These are phyloP conservation scores for Cercospora sp. DNA, from an alignment of 2,329 filamentous ascomycete species.

Conservation along the genomic window DNA sequence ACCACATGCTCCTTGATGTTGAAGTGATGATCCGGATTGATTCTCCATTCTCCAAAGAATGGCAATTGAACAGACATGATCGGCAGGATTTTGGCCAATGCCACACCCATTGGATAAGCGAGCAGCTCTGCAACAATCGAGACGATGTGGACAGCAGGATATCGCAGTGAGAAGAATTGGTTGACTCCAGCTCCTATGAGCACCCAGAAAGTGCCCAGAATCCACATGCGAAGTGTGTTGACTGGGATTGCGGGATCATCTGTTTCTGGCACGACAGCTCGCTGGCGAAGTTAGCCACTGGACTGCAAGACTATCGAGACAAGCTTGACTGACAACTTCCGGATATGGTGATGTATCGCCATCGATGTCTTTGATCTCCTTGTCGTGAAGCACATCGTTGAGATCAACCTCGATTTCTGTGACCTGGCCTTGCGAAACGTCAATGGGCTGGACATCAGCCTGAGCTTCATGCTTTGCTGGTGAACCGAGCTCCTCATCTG, in stretches of 20 bases:
- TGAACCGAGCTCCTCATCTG: slow-evolving; percentile 22
- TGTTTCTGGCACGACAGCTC: slow-evolving; percentile 64
- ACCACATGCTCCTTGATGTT: slow-evolving; percentile 41
- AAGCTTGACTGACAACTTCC: slow-evolving; percentile 43
- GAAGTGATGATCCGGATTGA: slow-evolving; percentile 35
- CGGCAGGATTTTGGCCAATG: slow-evolving; percentile 74
- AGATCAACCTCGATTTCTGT: slow-evolving; percentile 41
- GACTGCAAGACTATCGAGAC: background rate
- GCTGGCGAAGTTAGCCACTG: slow-evolving; percentile 22
- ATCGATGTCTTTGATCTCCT: slow-evolving; percentile 40
- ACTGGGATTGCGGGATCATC: slow-evolving; percentile 63
- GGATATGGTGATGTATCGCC: slow-evolving; percentile 59
- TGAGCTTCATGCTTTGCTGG: slow-evolving; percentile 21
- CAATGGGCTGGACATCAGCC: slow-evolving; percentile 21
- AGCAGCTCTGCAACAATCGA: slow-evolving; percentile 84
- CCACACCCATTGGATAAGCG: slow-evolving; percentile 76
- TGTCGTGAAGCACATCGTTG: slow-evolving; percentile 49
- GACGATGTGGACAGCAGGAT: slow-evolving; percentile 86
- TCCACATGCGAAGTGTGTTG: slow-evolving; percentile 59
- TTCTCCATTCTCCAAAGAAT: slow-evolving; percentile 43
- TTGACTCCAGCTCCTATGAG: slow-evolving; percentile 55
- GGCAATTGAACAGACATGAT: slow-evolving; percentile 55
- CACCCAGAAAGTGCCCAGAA: slow-evolving; percentile 49
- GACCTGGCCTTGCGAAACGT: slow-evolving; percentile 31
- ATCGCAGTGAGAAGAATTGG: slow-evolving; percentile 84